A percentile compares a stretch with the other conserved stretches of the same genome.
phyloP scores from a whole-genome alignment of 768 basidiomycete species.

The Infundibulicybe gibba region DNA sequence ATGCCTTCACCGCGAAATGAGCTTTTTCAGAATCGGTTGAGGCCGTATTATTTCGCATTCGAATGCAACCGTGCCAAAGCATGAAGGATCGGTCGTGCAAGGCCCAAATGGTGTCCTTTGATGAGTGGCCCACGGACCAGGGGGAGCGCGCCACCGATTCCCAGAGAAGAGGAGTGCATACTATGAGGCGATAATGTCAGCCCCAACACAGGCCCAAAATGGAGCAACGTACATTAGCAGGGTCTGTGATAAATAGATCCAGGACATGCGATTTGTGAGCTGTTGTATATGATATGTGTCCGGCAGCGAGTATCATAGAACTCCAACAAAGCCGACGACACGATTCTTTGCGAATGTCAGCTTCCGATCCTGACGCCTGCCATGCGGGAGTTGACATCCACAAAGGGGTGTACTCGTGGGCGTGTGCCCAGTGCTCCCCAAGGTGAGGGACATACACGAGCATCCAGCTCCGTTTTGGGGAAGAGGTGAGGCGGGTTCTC shows the following conservation, averaged over 20 bases:
- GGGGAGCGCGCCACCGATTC: slow-evolving; percentile 47
- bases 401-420: slow-evolving; percentile 50
- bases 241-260: slow-evolving; percentile 57
- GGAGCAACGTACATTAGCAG: slow-evolving; percentile 53
- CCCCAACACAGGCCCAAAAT: not conserved
- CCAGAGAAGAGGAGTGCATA: slow-evolving; percentile 74
- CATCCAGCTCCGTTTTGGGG: slow-evolving; percentile 25
- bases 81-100: slow-evolving; percentile 66
- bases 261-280: slow-evolving; percentile 34
- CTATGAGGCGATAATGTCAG: slow-evolving; percentile 28
- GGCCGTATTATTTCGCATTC: slow-evolving; percentile 43
- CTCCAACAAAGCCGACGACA: slow-evolving; percentile 76
- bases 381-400: slow-evolving; percentile 68
- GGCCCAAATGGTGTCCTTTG: slow-evolving; percentile 75
- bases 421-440: slow-evolving; percentile 49
- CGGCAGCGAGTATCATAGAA: slow-evolving; percentile 58
- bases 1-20: slow-evolving; percentile 62
- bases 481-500: not conserved
- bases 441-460: slow-evolving; percentile 45
- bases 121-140: slow-evolving; percentile 22
- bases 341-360: slow-evolving; percentile 67
- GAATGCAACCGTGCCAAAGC: slow-evolving; percentile 71
- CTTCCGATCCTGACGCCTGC: slow-evolving; percentile 53
- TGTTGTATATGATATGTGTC: slow-evolving; percentile 57
- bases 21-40: slow-evolving; percentile 49